These are phyloP conservation scores for Sclerotiophoma versabilis DNA, from an alignment of 2,329 filamentous ascomycete species.

Conservation along the genomic window DNA sequence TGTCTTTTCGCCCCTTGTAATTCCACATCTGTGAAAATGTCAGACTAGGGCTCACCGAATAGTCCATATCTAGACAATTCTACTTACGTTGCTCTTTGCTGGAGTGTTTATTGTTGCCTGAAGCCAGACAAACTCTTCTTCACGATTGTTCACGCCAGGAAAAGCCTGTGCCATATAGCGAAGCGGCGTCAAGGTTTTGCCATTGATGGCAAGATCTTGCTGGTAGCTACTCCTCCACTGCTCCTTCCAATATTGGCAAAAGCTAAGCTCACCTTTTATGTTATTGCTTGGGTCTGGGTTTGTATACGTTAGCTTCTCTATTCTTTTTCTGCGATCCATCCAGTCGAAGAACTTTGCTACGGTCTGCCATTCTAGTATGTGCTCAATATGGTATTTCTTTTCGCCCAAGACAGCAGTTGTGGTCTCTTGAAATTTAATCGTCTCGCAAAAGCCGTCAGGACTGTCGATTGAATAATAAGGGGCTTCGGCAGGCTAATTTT, in stretches of 20 bases:
- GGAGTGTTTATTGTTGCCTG: slow-evolving; percentile 12
- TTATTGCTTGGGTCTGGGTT: slow-evolving; percentile 2
- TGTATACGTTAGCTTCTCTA: not conserved
- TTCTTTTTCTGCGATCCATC: not conserved
- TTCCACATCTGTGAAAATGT: slow-evolving; percentile 8
- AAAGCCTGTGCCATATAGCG: slow-evolving; percentile 2
- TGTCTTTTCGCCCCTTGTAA: slow-evolving; percentile 7
- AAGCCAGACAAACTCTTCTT: slow-evolving; percentile 13
- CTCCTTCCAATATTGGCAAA: slow-evolving; percentile 8
- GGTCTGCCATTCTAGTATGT: slow-evolving; percentile 14
- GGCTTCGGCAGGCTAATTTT: slow-evolving; percentile 1
- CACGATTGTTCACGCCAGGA: slow-evolving; percentile 1
- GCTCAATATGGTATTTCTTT: slow-evolving; percentile 11
- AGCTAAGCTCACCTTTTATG: not conserved
- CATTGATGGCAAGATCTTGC: not conserved
- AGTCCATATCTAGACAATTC: not conserved
- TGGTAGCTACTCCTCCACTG: slow-evolving; percentile 1
- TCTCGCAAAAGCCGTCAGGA: not conserved
- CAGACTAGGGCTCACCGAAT: not conserved
- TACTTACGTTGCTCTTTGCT: slow-evolving; percentile 13
- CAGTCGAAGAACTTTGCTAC: slow-evolving; percentile 12
- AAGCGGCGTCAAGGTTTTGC: not conserved
- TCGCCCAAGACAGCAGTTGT: not conserved
- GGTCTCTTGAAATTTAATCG: not conserved
- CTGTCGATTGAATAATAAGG: not conserved